Base-by-base conservation (phyloP, 2,329 filamentous ascomycete species). In the Apiospora phragmitis region DNA sequence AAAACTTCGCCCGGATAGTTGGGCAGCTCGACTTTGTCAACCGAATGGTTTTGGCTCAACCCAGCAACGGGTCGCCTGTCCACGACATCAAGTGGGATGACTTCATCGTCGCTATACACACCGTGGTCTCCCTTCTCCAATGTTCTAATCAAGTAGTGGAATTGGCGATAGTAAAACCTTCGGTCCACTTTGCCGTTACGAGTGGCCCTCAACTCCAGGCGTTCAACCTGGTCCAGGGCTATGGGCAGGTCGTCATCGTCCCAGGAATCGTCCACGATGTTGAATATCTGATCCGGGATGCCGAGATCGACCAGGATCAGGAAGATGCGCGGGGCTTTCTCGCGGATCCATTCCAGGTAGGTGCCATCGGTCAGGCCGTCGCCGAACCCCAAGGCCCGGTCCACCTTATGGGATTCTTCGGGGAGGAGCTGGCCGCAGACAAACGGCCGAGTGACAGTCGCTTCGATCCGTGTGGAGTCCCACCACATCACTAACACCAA, bases 341-440 rank as follows among this genome's bases (percentile, higher is more conserved):
- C 83, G 65, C 92, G 82, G 70, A 94, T 93, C 91, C 92, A 94
- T 77, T 94, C 92, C 84, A 92, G 90, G 78, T 94, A 94, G 0
- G 92, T 94, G 73, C 91, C 88, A 79, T 93, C 90, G 4, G 92
- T 94, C 70, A 89, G 80, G 70, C 89, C 89, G 75, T 90, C 90
- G 41, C 92, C 92, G 79, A 93, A 94, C 16, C 85, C 88, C 65
- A 93, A 83, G 11, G 89, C 89, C 51, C 84, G 83, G 76, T 92
- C 87, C 65, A 95, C 82, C 69, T 88, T 88, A 70, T 87, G 84
- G 74, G 89, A 85, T 79, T 93, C 91, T 72, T 89, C 85, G 51
- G 89, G 87, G 66, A 88, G 84, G 55, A 94, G 84, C 71, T 92
- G 88, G 51, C 88, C 88, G 68, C 87, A 85, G 72, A 94, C 88